Evolutionary conservation across 176 grass and related monocot species (phyloP).

Genomic region (Oryza officinalis): DNA sequence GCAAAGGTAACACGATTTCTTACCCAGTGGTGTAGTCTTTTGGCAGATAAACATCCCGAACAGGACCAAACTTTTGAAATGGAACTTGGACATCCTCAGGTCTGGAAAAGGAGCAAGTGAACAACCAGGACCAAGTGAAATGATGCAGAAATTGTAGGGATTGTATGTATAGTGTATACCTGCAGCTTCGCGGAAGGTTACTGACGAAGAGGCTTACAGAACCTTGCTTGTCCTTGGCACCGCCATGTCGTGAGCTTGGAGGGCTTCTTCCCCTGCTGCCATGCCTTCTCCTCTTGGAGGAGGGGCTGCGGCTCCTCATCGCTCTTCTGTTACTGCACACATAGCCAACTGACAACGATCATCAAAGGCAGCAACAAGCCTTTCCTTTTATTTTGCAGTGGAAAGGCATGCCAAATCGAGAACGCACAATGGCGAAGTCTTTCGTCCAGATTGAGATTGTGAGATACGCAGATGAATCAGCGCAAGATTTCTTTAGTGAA

Average conservation of each 20-base stretch:
- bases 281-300: slow-evolving; percentile 32
- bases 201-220: slow-evolving; percentile 80
- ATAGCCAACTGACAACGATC: not conserved
- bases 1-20: slow-evolving; percentile 2
- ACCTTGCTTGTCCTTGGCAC: slow-evolving; percentile 30
- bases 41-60: slow-evolving; percentile 79
- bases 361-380: not conserved
- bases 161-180: slow-evolving; percentile 26
- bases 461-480: too few species aligned
- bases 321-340: slow-evolving; percentile 12
- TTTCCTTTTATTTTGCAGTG: too few species aligned
- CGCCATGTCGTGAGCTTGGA: slow-evolving; percentile 54
- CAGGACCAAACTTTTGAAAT: slow-evolving; percentile 74
- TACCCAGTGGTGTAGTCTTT: slow-evolving; percentile 74
- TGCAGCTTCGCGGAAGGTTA: slow-evolving; percentile 69
- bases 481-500: too few species aligned
- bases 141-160: too few species aligned
- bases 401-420: too few species aligned
- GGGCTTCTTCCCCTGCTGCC: slow-evolving; percentile 55
- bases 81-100: slow-evolving; percentile 53
- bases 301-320: slow-evolving; percentile 68
- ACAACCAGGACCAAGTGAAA: not conserved
- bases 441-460: too few species aligned
- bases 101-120: slow-evolving; percentile 43
- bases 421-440: too few species aligned